These are phyloP conservation scores for Pythium coloratum DNA, from an alignment of 352 stramenopile genomes.

Conservation along the genomic window DNA sequence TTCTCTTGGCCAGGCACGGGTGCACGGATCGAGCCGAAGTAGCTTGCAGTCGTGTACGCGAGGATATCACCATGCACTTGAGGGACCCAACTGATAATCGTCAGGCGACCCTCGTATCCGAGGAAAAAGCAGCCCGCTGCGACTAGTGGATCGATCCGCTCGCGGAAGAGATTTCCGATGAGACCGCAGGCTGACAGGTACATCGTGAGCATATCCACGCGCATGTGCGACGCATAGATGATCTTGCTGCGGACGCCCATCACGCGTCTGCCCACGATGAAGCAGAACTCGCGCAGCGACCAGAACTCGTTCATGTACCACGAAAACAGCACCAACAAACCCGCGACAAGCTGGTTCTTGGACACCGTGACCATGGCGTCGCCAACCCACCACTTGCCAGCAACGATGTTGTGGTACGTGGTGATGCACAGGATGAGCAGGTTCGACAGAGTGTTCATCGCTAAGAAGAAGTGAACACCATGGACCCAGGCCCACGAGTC, in stretches of 20 bases:
- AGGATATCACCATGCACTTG: not conserved
- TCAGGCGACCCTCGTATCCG: slow-evolving; percentile 18
- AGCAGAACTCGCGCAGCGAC: slow-evolving; percentile 27
- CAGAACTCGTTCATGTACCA: slow-evolving; percentile 51
- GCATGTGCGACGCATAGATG: not conserved
- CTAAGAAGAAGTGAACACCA: slow-evolving; percentile 43
- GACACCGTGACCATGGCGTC: slow-evolving; percentile 32
- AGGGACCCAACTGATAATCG: slow-evolving; percentile 5
- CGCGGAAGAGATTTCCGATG: slow-evolving; percentile 15
- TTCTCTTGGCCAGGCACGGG: slow-evolving; percentile 6
- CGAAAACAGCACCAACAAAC: slow-evolving; percentile 37
- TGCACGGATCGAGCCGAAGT: not conserved
- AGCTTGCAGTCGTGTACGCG: slow-evolving; percentile 18
- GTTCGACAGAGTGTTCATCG: not conserved
- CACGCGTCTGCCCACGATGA: no score
- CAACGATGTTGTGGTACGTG: slow-evolving; percentile 17
- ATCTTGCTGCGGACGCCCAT: not conserved
- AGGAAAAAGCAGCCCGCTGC: slow-evolving; percentile 17
- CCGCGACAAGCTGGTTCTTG: slow-evolving; percentile 34
- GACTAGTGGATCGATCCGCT: slow-evolving; percentile 31
- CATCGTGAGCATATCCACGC: slow-evolving; percentile 29
- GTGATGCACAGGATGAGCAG: slow-evolving; percentile 26
- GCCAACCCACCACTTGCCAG: slow-evolving; percentile 18
- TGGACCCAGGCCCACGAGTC: slow-evolving; percentile 57
- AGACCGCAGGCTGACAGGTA: slow-evolving; percentile 21